Base-by-base conservation (phyloP, 139 green algal species). In the Closterium sp. region DNA sequence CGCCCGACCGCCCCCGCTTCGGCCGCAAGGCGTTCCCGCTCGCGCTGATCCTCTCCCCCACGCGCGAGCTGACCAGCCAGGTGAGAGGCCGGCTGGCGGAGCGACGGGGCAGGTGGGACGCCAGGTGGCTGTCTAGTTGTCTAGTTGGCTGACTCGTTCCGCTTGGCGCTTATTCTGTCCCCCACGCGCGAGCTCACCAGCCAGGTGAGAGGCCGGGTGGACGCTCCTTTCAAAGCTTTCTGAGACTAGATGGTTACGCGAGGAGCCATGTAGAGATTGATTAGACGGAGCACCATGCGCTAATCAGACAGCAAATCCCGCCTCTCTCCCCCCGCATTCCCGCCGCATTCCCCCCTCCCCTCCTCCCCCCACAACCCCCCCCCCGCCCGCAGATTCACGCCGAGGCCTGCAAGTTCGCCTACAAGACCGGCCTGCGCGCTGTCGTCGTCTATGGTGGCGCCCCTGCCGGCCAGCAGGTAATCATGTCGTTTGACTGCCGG, bases 371-470 rank as follows among this genome's bases (percentile, higher is more conserved):
- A 6, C 55, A 3, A 16, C 55, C 12, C 55, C 25, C 38, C 10
- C 38, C 38, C 38, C 4, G 16, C 38, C 38, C 84, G 90, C 94
- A 95, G 88, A 96, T 96, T 83, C 85, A 97, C 94, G 97, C 98
- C n/a, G 97, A 99, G 95, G 96, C 96, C 9, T 92, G 97, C 38
- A 99, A 99, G 95, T 99, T 99, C 94, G 95, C 94, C 5, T 99
- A 97, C 93, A 96, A 98, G 95, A 99, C 97, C 0, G 97, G 97
- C 69, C 94, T 99, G 34, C 94, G 96, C 30, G 94, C 97, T 23
- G 97, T 98, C 2, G 98, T 99, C 16, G 96, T 99, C 30, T 99
- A 99, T 94, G 98, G 98, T 84, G 98, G 98, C 83, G 98, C 98
- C 28, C 98, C 98, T 2, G 96, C 98, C 12, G 95, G 95, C 34